These are phyloP conservation scores for Nannizzia gypsea DNA, from an alignment of 2,329 filamentous ascomycete species.

Conservation along the genomic window DNA sequence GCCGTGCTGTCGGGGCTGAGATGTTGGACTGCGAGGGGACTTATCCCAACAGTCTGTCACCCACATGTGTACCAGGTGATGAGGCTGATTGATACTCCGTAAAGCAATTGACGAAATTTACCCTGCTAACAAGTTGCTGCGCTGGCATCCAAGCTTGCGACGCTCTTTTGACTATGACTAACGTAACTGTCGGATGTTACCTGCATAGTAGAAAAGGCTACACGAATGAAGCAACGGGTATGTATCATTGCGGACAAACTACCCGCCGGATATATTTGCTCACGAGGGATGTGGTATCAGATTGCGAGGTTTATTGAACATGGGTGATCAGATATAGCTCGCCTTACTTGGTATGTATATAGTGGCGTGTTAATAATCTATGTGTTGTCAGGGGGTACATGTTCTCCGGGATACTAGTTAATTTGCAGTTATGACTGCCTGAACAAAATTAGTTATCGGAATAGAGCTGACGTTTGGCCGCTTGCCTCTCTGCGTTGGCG, in stretches of 20 bases:
- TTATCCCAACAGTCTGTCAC: background rate
- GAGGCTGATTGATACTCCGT: slow-evolving; percentile 3
- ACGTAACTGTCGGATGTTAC: background rate
- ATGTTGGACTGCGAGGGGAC: background rate
- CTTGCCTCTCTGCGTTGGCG: background rate
- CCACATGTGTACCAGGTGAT: background rate
- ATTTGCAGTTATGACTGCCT: background rate
- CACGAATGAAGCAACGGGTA: background rate
- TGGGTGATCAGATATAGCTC: background rate
- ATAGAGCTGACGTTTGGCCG: background rate
- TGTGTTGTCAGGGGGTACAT: too few relatives aligned
- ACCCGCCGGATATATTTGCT: background rate
- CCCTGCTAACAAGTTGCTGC: background rate
- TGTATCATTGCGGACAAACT: background rate
- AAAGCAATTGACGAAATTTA: background rate
- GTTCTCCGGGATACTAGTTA: too few relatives aligned
- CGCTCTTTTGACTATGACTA: background rate
- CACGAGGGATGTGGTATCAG: background rate
- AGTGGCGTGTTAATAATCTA: too few relatives aligned
- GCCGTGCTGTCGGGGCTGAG: background rate
- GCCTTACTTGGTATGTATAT: too few relatives aligned
- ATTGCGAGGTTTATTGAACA: background rate
- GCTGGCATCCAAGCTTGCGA: background rate
- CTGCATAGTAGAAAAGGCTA: background rate
- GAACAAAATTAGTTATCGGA: too few relatives aligned